Base-by-base conservation (phyloP, 495 filamentous ascomycete species). In the Penicillium arizonense region DNA sequence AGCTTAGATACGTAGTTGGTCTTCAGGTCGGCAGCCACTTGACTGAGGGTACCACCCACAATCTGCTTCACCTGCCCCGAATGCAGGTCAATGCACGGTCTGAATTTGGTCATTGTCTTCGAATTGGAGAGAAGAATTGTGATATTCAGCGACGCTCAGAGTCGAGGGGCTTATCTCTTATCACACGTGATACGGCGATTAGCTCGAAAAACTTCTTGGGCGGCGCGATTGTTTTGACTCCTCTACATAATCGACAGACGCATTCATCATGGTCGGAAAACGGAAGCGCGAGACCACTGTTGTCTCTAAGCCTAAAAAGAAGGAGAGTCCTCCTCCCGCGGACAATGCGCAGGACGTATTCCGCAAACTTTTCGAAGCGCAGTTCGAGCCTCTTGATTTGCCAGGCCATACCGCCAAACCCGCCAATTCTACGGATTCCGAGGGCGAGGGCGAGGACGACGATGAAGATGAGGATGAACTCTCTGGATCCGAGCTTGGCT, bases 61-160 rank as follows among this genome's bases (percentile, higher is more conserved):
- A 98, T 98, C 72, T 98, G 94, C 75, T 98, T 98, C 26, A 98
- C 94, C 67, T 89, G 82, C 6, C 95, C 95, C 8, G 91, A 85
- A 73, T 98, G 94, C 24, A 98, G 81, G 72, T 98, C 94, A 69
- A 98, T 97, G 67, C 94, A 98, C 13, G 94, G 95, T 12, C 94
- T 80, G 69, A 97, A 98, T 63, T 84, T 82, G 3, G 95, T 97
- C 94, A 98, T 98, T 52, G 64, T 77, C 26, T 12, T 18, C 42
- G 23, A 37, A 53, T 52, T 53, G 50, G 30, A 45, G 24, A 45
- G 32, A 41, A 44, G 26, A 52, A n/a, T 44, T 41, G 23, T 6
- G 28, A 30, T 30, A 44, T 42, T 48, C 35, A 23, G 14, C 32
- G 30, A 47, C 52, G n/a, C 41, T 37, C 44, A 55, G 58, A 48